These are phyloP conservation scores for Nakazawaea wickerhamii DNA, from an alignment of 805 yeast genomes.

Conservation along the genomic window DNA sequence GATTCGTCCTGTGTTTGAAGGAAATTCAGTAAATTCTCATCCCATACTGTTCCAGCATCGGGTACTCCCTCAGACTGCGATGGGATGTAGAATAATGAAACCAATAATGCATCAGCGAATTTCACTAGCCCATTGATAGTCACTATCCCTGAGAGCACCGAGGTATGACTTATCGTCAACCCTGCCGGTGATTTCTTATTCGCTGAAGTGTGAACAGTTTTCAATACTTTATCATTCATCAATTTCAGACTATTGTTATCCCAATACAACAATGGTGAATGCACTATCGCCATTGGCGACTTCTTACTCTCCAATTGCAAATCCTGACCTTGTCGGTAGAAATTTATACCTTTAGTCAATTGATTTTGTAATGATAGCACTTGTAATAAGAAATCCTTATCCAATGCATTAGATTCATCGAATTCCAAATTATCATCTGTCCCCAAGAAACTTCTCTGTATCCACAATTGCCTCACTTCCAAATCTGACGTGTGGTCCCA, in stretches of 20 bases:
- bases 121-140: constrained; percentile 39
- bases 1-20: constrained; percentile 4
- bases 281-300: constrained; percentile 19
- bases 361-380: constrained; percentile 29
- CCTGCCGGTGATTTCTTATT: constrained; percentile 19
- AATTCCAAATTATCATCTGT: constrained; percentile 15
- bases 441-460: constrained; percentile 22
- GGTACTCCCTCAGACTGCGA: constrained; percentile 12
- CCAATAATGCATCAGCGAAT: constrained; percentile 34
- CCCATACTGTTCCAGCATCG: constrained; percentile 25
- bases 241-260: constrained; percentile 25
- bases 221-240: constrained; percentile 29
- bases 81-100: constrained; percentile 27
- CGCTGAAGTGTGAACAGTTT: constrained; percentile 31
- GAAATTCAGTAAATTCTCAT: constrained; percentile 24
- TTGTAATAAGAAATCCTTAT: constrained; percentile 30
- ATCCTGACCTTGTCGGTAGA: constrained; percentile 2
- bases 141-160: constrained; percentile 32
- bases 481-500: constrained; percentile 17
- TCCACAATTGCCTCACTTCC: constrained; percentile 29
- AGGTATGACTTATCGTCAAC: constrained; percentile 21
- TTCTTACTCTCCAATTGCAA: neutral
- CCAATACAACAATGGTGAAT: constrained; percentile 43
- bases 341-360: constrained; percentile 22
- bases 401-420: constrained; percentile 24